These are phyloP conservation scores for Trichoderma koningii DNA, from an alignment of 2,329 filamentous ascomycete genomes.

Conservation along the genomic window DNA sequence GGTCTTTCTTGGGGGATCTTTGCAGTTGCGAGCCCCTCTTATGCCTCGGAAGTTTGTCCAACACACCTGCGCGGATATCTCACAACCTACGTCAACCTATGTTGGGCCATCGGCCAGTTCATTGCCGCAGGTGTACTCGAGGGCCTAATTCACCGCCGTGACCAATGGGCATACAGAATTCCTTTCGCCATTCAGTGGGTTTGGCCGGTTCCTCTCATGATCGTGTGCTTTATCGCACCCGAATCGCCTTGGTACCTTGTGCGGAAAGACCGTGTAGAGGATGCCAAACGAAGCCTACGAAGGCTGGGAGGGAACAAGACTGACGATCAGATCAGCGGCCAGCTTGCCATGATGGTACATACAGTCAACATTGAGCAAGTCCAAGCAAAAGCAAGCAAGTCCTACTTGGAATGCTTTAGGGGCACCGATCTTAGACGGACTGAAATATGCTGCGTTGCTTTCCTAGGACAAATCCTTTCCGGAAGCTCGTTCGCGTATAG, in stretches of 20 bases:
- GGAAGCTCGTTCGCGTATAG: constrained; percentile 39
- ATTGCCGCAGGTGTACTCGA: constrained; percentile 42
- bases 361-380: constrained; percentile 47
- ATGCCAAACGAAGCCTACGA: constrained; percentile 34
- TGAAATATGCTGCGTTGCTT: constrained; percentile 46
- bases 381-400: constrained; percentile 40
- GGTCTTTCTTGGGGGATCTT: constrained; percentile 51
- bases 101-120: constrained; percentile 50
- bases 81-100: constrained; percentile 50
- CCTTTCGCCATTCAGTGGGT: constrained; percentile 34
- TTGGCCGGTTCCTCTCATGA: constrained; percentile 33
- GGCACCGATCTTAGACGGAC: constrained; percentile 52
- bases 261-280: constrained; percentile 38
- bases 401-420: constrained; percentile 49
- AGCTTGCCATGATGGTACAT: constrained; percentile 46
- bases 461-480: constrained; percentile 16
- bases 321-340: constrained; percentile 20
- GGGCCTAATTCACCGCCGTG: constrained; percentile 34
- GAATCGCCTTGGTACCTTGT: constrained; percentile 45
- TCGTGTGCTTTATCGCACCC: constrained; percentile 35
- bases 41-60: constrained; percentile 49
- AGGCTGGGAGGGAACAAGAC: constrained; percentile 35
- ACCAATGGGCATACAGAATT: constrained; percentile 50
- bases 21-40: constrained; percentile 50
- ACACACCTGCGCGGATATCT: constrained; percentile 46